phyloP scores from a whole-genome alignment of 2,329 filamentous ascomycete genomes.

The Mycogone perniciosa region DNA sequence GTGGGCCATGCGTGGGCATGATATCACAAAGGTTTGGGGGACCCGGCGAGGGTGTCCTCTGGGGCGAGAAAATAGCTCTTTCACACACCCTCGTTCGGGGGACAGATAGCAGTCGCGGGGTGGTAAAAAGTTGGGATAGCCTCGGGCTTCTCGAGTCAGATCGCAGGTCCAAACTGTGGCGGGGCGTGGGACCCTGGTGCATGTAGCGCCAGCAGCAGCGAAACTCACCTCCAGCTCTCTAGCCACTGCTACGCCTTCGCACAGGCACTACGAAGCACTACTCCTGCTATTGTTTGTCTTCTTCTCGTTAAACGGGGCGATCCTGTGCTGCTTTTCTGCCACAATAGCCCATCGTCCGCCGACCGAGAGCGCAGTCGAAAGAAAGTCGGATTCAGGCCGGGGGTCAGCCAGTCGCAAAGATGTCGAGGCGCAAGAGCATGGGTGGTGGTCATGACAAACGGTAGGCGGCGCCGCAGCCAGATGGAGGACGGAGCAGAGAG shows the following conservation, averaged over 20 bases:
- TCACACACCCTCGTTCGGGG: neutral
- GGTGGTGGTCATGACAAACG: neutral
- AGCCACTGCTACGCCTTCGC: no score
- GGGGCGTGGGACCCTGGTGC: neutral
- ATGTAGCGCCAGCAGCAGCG: neutral
- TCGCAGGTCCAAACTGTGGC: neutral
- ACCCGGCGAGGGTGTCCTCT: neutral
- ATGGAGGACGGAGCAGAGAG: neutral
- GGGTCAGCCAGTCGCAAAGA: neutral
- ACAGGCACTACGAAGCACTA: no score
- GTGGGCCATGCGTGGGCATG: conserved; percentile 36
- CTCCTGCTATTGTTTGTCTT: neutral
- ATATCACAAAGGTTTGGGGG: neutral
- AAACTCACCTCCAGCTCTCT: neutral
- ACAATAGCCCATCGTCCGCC: conserved; percentile 1
- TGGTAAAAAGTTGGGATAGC: neutral
- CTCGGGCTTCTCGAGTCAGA: neutral
- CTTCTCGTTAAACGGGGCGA: conserved; percentile 1
- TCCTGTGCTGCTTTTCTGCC: neutral
- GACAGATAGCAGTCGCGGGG: neutral
- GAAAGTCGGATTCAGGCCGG: neutral
- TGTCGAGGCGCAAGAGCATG: neutral
- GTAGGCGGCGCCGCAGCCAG: neutral
- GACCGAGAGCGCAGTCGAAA: neutral
- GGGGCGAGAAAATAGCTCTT: neutral